Evolutionary conservation across 1,284 basidiomycete genomes (phyloP).

Genomic region (Ganoderma lingzhi): DNA sequence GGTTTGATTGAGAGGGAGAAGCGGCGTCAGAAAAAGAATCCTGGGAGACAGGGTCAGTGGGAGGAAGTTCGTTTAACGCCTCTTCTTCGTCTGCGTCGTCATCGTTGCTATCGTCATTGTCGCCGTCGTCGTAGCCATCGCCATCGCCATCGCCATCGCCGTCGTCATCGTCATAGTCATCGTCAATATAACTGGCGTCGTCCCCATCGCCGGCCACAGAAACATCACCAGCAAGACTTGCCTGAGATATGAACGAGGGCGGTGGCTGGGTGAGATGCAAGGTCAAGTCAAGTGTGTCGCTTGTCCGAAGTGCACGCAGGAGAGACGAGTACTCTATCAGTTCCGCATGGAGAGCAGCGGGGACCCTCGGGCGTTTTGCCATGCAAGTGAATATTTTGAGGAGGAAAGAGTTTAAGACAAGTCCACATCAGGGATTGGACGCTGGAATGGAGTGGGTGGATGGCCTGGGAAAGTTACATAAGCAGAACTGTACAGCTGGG

Average conservation of each 20-base stretch:
- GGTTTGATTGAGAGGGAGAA: conserved; percentile 26
- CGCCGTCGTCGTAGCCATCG: too few relatives aligned
- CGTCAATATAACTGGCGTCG: not conserved
- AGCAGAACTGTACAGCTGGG: conserved; percentile 60
- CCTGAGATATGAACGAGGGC: not conserved
- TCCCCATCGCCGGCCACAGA: conserved; percentile 21
- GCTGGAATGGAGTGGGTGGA: not conserved
- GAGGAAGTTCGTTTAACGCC: conserved; percentile 12
- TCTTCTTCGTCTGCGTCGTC: not conserved
- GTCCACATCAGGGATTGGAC: not conserved
- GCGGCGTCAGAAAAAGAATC: conserved; percentile 7
- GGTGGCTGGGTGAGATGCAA: conserved; percentile 48
- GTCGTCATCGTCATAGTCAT: conserved; percentile 19
- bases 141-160: not conserved
- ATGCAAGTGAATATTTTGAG: conserved; percentile 34
- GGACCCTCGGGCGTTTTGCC: conserved; percentile 54
- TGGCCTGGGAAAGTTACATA: conserved; percentile 35
- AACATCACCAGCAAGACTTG: conserved; percentile 19
- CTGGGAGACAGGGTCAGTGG: conserved; percentile 18
- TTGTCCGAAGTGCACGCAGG: conserved; percentile 63
- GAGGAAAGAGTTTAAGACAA: too few relatives aligned
- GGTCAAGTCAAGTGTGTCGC: conserved; percentile 60
- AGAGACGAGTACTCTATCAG: conserved; percentile 70
- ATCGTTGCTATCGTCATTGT: conserved; percentile 10
- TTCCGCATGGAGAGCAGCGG: conserved; percentile 61